Evolutionary conservation across 2,329 filamentous ascomycete genomes (phyloP), one percentile per base, ranked within the genome.

Genomic region (Tolypocladium ophioglossoides): DNA sequence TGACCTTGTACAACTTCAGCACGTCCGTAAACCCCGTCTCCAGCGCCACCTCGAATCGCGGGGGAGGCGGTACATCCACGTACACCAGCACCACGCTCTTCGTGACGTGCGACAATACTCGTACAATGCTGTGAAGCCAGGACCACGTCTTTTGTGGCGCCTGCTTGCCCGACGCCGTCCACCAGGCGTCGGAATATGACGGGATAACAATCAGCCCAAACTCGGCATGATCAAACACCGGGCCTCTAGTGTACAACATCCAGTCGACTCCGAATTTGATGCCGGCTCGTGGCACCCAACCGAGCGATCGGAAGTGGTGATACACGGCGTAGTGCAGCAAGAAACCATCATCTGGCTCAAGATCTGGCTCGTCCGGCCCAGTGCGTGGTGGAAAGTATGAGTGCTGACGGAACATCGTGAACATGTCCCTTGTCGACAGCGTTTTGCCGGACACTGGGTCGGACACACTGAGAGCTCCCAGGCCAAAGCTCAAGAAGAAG

Each of bases 241-340:
- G 94, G 0, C 94, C 94, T 22, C 91, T 86, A 54, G 90, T 85
- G 71, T 99, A 99, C 9, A 99, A 79, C n/a, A 99, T 75, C 75
- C 89, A 96, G 69, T 99, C 94, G 11, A 91, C 88, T 24, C 89
- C 89, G 63, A 99, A 99, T 66, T 99, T 99, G 67, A 95, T 85
- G 38, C 94, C 95, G 6, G 88, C 84, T 16, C 95, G 86, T 0
- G 95, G 87, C 1, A 96, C 89, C 92, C 94, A 99, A 27, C 94
- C 94, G 0, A 97, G 77, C 0, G 91, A 95, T 39, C 94, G 86
- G 72, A 96, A 99, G 68, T 99, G 92, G 66, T 99, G 94, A 68
- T 96, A 99, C 20, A 89, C 89, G 14, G 84, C 84, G 64, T 97
- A 99, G 55, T 89, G 85, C 1, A 96, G 69, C 22, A 97, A 74